Conservation (phyloP, 164 flowering plant species). For the Pachysandra terminalis region DNA sequence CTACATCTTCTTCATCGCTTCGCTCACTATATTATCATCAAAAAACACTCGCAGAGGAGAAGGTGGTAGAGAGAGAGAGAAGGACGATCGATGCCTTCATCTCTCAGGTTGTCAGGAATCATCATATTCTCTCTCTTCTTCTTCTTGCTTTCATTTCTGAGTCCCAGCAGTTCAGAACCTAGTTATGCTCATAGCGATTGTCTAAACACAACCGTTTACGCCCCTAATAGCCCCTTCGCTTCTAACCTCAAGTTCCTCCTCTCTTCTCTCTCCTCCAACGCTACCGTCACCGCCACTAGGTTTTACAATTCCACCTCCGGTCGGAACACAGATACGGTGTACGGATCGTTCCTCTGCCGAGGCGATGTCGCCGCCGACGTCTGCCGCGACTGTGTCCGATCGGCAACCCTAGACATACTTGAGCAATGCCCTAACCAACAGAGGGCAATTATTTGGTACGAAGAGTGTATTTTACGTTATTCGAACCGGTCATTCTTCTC, state of each 20-base stretch:
- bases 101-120: not conserved
- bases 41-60: no score
- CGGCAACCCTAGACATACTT: not conserved
- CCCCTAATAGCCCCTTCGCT: constrained; percentile 4
- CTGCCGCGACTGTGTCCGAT: constrained; percentile 21
- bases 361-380: constrained; percentile 15
- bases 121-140: not conserved
- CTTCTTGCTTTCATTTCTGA: not conserved
- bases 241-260: constrained; percentile 18
- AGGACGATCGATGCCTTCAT: no score
- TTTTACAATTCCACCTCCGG: constrained; percentile 18
- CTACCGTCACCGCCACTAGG: not conserved
- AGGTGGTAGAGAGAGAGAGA: no score
- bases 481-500: constrained; percentile 18
- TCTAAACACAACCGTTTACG: not conserved
- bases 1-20: no score
- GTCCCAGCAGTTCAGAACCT: not conserved
- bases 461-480: constrained; percentile 32
- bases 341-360: constrained; percentile 23
- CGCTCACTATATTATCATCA: no score
- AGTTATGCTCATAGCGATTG: not conserved
- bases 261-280: constrained; percentile 11
- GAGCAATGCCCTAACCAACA: constrained; percentile 18
- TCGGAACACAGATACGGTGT: constrained; percentile 1
- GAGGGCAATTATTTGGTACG: constrained; percentile 20